Base-by-base conservation (phyloP, 345 rosid species). In the Anacardium occidentale region DNA sequence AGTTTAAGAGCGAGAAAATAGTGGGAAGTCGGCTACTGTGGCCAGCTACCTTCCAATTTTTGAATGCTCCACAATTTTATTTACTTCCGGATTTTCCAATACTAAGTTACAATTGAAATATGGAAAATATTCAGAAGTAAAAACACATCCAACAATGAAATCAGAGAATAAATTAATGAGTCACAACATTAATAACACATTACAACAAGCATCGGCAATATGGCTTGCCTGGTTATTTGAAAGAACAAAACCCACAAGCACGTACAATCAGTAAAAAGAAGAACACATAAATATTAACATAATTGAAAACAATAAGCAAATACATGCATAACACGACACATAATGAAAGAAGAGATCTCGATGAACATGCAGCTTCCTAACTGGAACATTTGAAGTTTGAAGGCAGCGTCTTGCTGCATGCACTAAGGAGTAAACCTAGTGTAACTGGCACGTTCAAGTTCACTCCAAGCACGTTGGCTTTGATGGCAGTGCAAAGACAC, bases 401-500 rank as follows among this genome's bases (percentile, higher is more conserved):
- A 54, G 93, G 91, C 32, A 86, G 44, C 7, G 80, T 42, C 78
- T 81, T 79, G 53, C 48, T 66, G 37, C 93, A 89, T 0, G 85
- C 82, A 57, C 80, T 82, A 20, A 86, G 52, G 59, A 89, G 64
- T 56, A 78, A 21, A 72, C 85, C 74, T 1, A 86, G 74, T 1
- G 85, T 20, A 8, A 85, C 24, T 0, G 89, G 88, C 32, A 83
- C 56, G 34, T 81, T 76, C 73, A 89, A 71, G 63, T 82, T 68
- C 48, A 79, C 74, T 22, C 89, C 93, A 12, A 89, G 86, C 40
- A 86, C 78, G 40, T 75, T 86, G 37, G 86, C 90, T 75, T 89
- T 86, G 32, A 86, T 79, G 51, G 84, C 89, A 32, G 81, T 83
- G 82, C 91, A 89, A 13, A 86, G 81, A 78, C 93, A 89, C 66